Base-by-base conservation (phyloP, 805 yeast species). In the Candida xiaguanensis region DNA sequence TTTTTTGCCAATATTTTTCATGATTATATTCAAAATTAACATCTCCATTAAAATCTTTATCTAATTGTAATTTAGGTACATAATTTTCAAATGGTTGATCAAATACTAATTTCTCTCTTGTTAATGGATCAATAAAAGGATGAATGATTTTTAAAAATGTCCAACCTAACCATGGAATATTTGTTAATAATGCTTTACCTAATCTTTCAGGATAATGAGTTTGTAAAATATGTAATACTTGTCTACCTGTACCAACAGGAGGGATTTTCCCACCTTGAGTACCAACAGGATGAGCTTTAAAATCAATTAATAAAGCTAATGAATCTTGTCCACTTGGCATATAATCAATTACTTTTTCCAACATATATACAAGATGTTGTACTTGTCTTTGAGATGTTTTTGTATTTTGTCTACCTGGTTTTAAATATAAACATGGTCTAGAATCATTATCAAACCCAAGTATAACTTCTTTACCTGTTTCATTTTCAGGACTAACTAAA, bases 321-420 rank as follows among this genome's bases (percentile, higher is more conserved):
- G 95, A 83, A 56, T 91, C 99, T 63, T 93, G 99, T 16, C 98
- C 98, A 0, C 88, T 74, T 1, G 97, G 96, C 97, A 93, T 91
- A 61, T 77, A 86, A 60, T 89, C 95, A 41, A 91, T 90, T 31
- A 85, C 95, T 43, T 90, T 74, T 62, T 93, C 99, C 39, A 93
- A 72, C 89, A 84, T 84, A 66, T 73, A 91, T 5, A 93, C 98
- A 58, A 93, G 70, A 58, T 89, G 96, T 62, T 93, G 95, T n/a
- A 93, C 96, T 58, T 93, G 99, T 51, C 91, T 76, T 46, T 80
- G 83, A 1, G 93, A 78, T 2, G 93, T 79, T 55, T 87, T 86
- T 12, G 99, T 93, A 65, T 93, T 93, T 63, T 93, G 99, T 57
- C 95, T 77, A 11, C 98, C 98, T 0, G 96, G 95, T 59, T 86